Evolutionary conservation across 2,329 filamentous ascomycete species (phyloP), one percentile per base, ranked within the genome.

Genomic region (Colletotrichum sp.): DNA sequence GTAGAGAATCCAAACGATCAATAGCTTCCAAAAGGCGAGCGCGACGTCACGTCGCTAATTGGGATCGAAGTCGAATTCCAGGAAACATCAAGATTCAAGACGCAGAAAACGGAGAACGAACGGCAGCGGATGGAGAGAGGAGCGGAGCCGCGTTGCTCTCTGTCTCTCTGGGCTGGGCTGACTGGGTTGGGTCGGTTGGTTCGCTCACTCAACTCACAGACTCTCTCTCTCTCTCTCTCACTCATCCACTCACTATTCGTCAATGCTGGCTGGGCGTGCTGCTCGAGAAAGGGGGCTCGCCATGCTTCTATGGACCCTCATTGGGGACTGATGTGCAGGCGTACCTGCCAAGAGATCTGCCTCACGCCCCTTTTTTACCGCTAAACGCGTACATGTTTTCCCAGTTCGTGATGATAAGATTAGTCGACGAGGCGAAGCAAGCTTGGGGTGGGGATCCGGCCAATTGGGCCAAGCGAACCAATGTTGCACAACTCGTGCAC

Each of bases 351-450:
- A 60, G 55, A 34, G 30, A 32, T 62, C 28, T 67, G 64, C 66
- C 34, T 22, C 44, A 48, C 4, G 55, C 55, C 48, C 48, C 44
- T 68, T 69, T 60, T 69, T 48, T 48, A 32, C 63, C 63, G 63
- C 28, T 66, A 48, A 66, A 66, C 67, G 67, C 57, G 67, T 69
- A 59, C 67, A 59, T 28, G 24, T 69, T 60, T 59, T 62, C 57
- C 26, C 67, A 62, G 32, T 69, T 62, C 22, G 67, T 62, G 34
- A 69, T 44, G 57, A 69, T 44, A 39, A 60, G 67, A 59, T 60
- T 69, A 62, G 67, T 22, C 22, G 34, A 57, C 55, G 67, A 62
- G 67, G 67, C 67, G 67, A 69, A 69, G 67, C 67, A 69, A 60
- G 67, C 55, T 69, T 69, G 67, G 63, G 24, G 67, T 69, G 67